Conservation (phyloP, 495 filamentous ascomycete species). For the Echria macrotheca region DNA sequence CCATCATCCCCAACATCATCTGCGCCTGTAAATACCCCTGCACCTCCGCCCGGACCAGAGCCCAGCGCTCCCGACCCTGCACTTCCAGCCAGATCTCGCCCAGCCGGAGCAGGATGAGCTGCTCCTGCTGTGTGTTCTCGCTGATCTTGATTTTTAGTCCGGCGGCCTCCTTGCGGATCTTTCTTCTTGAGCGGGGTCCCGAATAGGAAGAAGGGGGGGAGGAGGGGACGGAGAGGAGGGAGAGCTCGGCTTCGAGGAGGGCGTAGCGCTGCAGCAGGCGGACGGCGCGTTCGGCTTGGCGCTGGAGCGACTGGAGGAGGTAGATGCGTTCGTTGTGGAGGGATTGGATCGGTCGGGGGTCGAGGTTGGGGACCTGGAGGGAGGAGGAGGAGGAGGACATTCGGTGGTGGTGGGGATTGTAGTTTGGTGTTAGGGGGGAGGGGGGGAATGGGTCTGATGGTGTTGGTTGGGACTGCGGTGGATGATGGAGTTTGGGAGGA, state of each 20-base stretch:
- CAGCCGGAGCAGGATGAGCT: constrained; percentile 32
- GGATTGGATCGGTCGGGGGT: constrained; percentile 33
- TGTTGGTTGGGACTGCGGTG: background rate
- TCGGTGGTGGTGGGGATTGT: background rate
- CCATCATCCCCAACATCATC: too few relatives aligned
- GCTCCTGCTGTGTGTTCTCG: constrained; percentile 37
- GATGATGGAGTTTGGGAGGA: background rate
- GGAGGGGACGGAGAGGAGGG: background rate
- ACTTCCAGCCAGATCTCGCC: constrained; percentile 42
- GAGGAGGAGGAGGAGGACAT: background rate
- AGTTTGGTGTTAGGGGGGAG: background rate
- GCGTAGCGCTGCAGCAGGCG: constrained; percentile 28
- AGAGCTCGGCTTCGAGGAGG: constrained; percentile 21
- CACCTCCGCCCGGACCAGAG: too few relatives aligned
- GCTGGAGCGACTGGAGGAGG: constrained; percentile 34
- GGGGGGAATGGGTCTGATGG: background rate
- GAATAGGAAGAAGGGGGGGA: background rate
- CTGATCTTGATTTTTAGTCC: constrained; percentile 22
- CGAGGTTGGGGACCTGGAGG: background rate
- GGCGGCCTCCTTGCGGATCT: constrained; percentile 5
- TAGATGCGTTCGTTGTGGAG: constrained; percentile 36
- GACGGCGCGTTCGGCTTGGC: constrained; percentile 26
- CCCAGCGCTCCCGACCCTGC: constrained; percentile 31
- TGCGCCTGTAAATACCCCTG: too few relatives aligned
- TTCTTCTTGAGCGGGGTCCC: background rate